Percentiles rank a stretch among this genome's conserved stretches.
Evolutionary conservation across 176 grass and related monocot species (phyloP).

Genomic region (Typha latifolia): DNA sequence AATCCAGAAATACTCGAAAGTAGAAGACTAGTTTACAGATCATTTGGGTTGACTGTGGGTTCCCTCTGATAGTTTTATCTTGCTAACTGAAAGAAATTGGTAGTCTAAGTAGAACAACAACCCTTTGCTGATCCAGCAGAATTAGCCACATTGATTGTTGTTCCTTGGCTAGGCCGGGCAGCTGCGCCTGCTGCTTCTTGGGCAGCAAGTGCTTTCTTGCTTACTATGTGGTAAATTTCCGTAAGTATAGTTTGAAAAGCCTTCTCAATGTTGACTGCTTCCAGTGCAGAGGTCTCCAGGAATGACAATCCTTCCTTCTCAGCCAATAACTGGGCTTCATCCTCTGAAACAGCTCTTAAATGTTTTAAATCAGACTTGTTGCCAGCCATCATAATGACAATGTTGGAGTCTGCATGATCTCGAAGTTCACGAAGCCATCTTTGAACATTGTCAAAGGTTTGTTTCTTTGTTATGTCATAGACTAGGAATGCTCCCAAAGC

Average conservation of each 20-base stretch:
- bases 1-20: too few species aligned
- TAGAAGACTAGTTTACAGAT: too few species aligned
- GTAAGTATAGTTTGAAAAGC: slow-evolving; percentile 52
- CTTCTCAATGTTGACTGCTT: slow-evolving; percentile 60
- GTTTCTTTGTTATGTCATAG: slow-evolving; percentile 65
- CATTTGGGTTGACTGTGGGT: too few species aligned
- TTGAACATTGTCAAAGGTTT: slow-evolving; percentile 59
- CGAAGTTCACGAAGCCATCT: slow-evolving; percentile 62
- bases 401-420: slow-evolving; percentile 65
- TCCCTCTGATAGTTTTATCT: too few species aligned
- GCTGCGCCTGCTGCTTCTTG: slow-evolving; percentile 46
- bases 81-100: neutral
- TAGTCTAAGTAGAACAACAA: slow-evolving; percentile 47
- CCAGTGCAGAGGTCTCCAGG: slow-evolving; percentile 55
- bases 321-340: slow-evolving; percentile 46
- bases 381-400: slow-evolving; percentile 69
- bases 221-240: slow-evolving; percentile 66
- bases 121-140: slow-evolving; percentile 26
- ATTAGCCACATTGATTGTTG: slow-evolving; percentile 48
- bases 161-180: slow-evolving; percentile 46
- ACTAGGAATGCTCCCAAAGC: slow-evolving; percentile 62
- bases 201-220: slow-evolving; percentile 67
- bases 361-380: slow-evolving; percentile 66
- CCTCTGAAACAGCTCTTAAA: slow-evolving; percentile 50
- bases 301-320: slow-evolving; percentile 62